These are phyloP conservation scores for Venturia effusa DNA, from an alignment of 2,329 filamentous ascomycete genomes.

Conservation along the genomic window DNA sequence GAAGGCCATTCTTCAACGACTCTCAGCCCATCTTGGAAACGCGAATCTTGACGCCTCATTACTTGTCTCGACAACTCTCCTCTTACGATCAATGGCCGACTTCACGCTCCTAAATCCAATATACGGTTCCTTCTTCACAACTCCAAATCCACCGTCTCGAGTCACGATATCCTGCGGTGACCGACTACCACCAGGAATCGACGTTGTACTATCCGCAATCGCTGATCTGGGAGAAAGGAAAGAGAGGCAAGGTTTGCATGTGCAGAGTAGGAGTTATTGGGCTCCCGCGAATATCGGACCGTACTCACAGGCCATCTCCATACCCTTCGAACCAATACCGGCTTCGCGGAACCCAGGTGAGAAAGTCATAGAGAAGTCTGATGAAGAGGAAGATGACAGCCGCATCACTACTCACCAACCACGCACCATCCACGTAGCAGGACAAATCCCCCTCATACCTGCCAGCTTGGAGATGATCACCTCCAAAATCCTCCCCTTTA, in stretches of 20 bases:
- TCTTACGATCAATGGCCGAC: constrained; percentile 69
- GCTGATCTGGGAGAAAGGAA: constrained; percentile 22
- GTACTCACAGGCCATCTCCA: constrained; percentile 77
- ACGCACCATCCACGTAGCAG: constrained; percentile 58
- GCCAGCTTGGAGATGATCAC: constrained; percentile 56
- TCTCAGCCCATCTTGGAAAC: neutral
- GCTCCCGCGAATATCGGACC: constrained; percentile 95
- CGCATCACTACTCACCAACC: constrained; percentile 5
- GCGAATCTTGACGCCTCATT: neutral
- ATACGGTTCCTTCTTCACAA: constrained; percentile 64
- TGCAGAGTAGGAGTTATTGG: constrained; percentile 93
- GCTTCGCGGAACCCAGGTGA: neutral
- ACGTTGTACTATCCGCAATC: constrained; percentile 49
- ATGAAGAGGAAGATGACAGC: constrained; percentile 12
- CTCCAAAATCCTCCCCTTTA: constrained; percentile 11
- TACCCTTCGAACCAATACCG: constrained; percentile 30
- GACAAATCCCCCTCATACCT: constrained; percentile 83
- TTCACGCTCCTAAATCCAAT: constrained; percentile 65
- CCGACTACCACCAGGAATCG: constrained; percentile 46
- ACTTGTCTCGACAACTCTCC: constrained; percentile 42
- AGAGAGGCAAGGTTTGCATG: constrained; percentile 55
- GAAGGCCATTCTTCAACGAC: neutral
- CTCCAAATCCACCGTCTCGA: constrained; percentile 73
- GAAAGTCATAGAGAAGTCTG: neutral
- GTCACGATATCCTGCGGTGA: constrained; percentile 73